These are phyloP conservation scores for Xerocomus nothofagi DNA, from an alignment of 1,284 basidiomycete genomes.

Conservation along the genomic window DNA sequence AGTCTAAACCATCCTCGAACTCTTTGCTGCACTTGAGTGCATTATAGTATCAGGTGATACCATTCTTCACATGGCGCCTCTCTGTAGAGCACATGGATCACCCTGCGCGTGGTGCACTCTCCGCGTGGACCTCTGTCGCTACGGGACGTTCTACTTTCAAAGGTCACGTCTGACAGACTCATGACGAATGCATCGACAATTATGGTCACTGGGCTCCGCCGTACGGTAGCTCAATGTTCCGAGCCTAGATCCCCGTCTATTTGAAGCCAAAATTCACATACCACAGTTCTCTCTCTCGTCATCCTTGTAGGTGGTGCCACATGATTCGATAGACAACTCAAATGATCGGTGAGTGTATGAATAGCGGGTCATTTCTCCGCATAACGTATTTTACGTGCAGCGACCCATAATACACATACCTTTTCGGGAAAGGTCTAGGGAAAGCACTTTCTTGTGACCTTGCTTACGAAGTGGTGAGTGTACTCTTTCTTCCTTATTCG, in stretches of 20 bases:
- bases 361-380: neutral
- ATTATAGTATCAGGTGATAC: neutral
- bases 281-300: neutral
- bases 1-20: neutral
- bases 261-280: constrained; percentile 2
- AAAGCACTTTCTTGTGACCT: neutral
- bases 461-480: neutral
- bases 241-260: neutral
- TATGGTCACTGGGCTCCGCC: neutral
- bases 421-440: neutral
- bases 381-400: neutral
- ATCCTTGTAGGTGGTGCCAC: neutral
- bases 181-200: neutral
- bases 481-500: neutral
- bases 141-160: neutral
- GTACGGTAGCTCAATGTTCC: neutral
- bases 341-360: neutral
- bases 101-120: neutral
- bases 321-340: neutral
- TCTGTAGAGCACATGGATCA: neutral
- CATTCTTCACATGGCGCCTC: neutral
- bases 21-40: neutral
- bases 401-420: neutral
- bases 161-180: neutral
- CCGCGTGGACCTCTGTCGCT: neutral